phyloP scores from a whole-genome alignment of 2,329 filamentous ascomycete species.

The Colletotrichum graminicola region DNA sequence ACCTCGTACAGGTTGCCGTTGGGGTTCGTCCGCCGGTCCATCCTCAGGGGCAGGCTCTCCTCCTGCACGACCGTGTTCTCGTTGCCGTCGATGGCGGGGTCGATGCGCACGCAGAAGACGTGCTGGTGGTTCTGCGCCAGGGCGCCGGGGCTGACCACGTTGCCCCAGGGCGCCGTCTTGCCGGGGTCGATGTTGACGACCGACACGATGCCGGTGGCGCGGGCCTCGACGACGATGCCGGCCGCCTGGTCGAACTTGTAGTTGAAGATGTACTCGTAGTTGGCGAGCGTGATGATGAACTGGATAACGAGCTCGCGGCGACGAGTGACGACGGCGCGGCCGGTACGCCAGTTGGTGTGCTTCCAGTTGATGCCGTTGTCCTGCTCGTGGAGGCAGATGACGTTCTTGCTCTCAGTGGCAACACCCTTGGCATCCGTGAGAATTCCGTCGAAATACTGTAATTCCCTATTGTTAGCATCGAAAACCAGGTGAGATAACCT shows the following conservation, averaged over 20 bases:
- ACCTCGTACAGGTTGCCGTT: conserved; percentile 61
- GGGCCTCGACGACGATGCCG: conserved; percentile 42
- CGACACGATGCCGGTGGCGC: conserved; percentile 55
- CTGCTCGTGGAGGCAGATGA: conserved; percentile 42
- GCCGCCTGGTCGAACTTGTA: conserved; percentile 63
- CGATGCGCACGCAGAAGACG: conserved; percentile 66
- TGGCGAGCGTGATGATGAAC: conserved; percentile 69
- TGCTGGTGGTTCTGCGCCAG: conserved; percentile 71
- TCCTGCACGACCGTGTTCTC: conserved; percentile 66
- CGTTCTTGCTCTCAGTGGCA: conserved; percentile 58
- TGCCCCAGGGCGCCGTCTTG: conserved; percentile 59
- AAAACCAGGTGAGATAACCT: background rate
- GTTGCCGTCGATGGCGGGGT: conserved; percentile 67
- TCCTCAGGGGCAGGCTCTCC: conserved; percentile 66
- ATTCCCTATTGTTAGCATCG: background rate
- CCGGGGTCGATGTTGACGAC: conserved; percentile 63
- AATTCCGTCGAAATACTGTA: conserved; percentile 43
- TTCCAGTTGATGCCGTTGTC: conserved; percentile 43
- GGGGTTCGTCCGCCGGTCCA: conserved; percentile 58
- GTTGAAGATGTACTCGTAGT: conserved; percentile 64
- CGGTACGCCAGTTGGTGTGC: conserved; percentile 66
- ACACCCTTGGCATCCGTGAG: conserved; percentile 48
- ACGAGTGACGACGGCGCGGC: conserved; percentile 63
- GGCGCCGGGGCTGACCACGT: conserved; percentile 65
- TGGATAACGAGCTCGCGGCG: conserved; percentile 66